Percentiles rank a stretch among this genome's conserved stretches.
These are phyloP conservation scores for Gastrolobium villosum DNA, from an alignment of 306 rosid genomes.

Conservation along the genomic window DNA sequence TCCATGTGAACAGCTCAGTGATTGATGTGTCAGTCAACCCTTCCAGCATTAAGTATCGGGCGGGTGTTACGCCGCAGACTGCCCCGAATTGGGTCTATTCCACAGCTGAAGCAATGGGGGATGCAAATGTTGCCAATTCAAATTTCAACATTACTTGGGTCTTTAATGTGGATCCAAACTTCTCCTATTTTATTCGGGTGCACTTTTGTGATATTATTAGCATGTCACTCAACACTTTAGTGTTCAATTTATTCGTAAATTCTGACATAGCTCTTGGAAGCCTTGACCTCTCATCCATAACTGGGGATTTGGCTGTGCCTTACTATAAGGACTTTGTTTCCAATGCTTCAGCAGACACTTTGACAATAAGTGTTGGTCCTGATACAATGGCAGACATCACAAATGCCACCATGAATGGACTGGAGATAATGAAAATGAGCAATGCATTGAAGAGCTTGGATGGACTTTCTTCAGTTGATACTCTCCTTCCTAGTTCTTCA, in stretches of 20 bases:
- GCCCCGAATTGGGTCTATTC: constrained; percentile 96
- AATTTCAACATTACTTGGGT: constrained; percentile 98
- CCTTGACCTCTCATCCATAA: constrained; percentile 78
- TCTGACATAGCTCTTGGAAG: constrained; percentile 67
- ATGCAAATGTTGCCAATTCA: constrained; percentile 67
- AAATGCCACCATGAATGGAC: constrained; percentile 85
- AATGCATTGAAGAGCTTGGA: constrained; percentile 75
- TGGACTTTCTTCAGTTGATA: constrained; percentile 65
- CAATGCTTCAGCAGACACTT: constrained; percentile 61
- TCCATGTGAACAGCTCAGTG: constrained; percentile 84
- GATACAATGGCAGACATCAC: constrained; percentile 69
- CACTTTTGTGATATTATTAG: constrained; percentile 93
- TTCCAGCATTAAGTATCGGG: constrained; percentile 64
- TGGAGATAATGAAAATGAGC: constrained; percentile 88
- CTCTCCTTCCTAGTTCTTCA: constrained; percentile 65
- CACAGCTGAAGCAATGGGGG: constrained; percentile 85
- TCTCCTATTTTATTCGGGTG: constrained; percentile 75
- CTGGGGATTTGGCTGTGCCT: constrained; percentile 74
- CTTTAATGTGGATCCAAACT: constrained; percentile 72
- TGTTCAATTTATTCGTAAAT: constrained; percentile 85
- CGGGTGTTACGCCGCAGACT: constrained; percentile 68
- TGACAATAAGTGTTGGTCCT: constrained; percentile 93
- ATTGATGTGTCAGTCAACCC: constrained; percentile 70
- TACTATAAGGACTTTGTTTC: constrained; percentile 77
- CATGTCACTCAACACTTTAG: constrained; percentile 72